Base-by-base conservation (phyloP, 176 grass and related monocot genomes). In the Zizania latifolia region DNA sequence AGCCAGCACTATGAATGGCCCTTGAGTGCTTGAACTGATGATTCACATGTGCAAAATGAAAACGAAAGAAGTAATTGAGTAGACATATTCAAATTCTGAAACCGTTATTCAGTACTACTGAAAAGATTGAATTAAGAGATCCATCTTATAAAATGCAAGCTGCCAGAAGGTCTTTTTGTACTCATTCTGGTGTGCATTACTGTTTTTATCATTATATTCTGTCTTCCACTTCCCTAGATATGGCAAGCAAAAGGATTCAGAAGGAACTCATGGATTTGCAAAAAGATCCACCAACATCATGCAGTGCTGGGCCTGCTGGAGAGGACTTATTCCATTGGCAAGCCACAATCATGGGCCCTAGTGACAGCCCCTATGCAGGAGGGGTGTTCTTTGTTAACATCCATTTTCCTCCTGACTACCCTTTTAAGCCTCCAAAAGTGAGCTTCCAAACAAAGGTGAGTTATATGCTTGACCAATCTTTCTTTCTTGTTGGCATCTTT, bases 211-310 rank as follows among this genome's bases (percentile, higher is more conserved):
- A 68, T 54, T 59, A 48, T 39, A 65, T 75, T 58, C 8, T 82
- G n/a, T 79, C 65, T 53, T 53, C 48, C n/a, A 53, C 48, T 74
- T 72, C 28, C 56, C 77, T 48, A 80, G 83, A 85, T 67, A 97
- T 97, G 93, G 93, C 90, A 9, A 93, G 88, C 85, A 97, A 90
- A 80, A 87, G 93, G 84, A 97, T 97, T 78, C 90, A 93, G 77
- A 97, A 93, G 83, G 93, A 93, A 39, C 81, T 97, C 17, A 61
- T 90, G 93, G 93, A 93, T 88, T 66, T 97, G 72, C 90, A 90
- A 61, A 97, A 88, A 43, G 90, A 97, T 78, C 93, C 93, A 50
- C 93, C 88, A 0, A 90, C 88, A 75, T 93, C 87, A 15, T 97
- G 90, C 72, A 97, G 93, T 68, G 90, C 93, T 37, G 93, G 93